Evolutionary conservation across 2,329 filamentous ascomycete genomes (phyloP).

Genomic region (Lachnellula arida): DNA sequence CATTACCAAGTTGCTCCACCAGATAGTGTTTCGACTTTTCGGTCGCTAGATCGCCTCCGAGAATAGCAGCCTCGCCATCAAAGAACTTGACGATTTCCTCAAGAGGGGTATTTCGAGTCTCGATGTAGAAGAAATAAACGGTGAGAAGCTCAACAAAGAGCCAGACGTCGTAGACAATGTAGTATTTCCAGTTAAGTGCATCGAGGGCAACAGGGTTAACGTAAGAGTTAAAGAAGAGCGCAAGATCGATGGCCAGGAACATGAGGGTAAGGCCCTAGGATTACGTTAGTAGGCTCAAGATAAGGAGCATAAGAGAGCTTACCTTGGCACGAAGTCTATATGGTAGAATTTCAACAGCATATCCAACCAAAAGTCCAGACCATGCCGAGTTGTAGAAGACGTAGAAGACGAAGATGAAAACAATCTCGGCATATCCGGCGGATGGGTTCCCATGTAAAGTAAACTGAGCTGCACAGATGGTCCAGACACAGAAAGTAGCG

Average conservation of each 20-base stretch:
- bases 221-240: constrained; percentile 42
- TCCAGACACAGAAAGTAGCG: constrained; percentile 19
- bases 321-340: constrained; percentile 28
- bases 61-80: constrained; percentile 38
- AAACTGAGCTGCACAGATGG: constrained; percentile 20
- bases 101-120: constrained; percentile 40
- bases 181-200: constrained; percentile 39
- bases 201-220: constrained; percentile 40
- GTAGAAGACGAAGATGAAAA: constrained; percentile 47
- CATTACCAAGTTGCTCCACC: constrained; percentile 12
- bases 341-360: constrained; percentile 28
- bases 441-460: constrained; percentile 6
- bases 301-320: background rate
- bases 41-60: constrained; percentile 23
- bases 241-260: constrained; percentile 41
- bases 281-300: background rate
- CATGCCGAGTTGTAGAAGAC: constrained; percentile 38
- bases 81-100: constrained; percentile 43
- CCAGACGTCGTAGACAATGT: constrained; percentile 39
- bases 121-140: constrained; percentile 35
- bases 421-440: constrained; percentile 30
- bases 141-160: constrained; percentile 24
- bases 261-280: constrained; percentile 36
- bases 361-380: constrained; percentile 26
- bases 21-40: constrained; percentile 18